A percentile compares a stretch with the other conserved stretches of the same genome.
phyloP scores from a whole-genome alignment of 2,329 filamentous ascomycete species.

The Cordyceps javanica region DNA sequence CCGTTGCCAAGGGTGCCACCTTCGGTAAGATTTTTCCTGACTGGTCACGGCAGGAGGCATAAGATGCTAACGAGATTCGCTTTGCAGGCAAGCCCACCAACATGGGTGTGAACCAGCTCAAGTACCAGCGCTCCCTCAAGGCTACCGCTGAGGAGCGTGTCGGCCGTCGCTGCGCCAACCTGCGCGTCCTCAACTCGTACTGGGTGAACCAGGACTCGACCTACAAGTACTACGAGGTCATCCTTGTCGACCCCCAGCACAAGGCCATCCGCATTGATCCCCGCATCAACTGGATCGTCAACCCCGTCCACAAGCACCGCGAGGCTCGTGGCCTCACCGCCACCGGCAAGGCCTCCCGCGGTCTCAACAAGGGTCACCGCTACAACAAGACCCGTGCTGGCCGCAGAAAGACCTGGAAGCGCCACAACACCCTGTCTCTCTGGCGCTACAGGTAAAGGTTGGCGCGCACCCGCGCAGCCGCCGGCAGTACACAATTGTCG shows the following conservation, averaged over 20 bases:
- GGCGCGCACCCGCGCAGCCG: slow-evolving; percentile 3
- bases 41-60: background rate
- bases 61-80: slow-evolving; percentile 6
- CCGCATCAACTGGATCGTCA: slow-evolving; percentile 99
- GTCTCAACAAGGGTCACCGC: slow-evolving; percentile 97
- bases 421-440: slow-evolving; percentile 98
- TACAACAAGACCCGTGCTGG: slow-evolving; percentile 98
- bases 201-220: slow-evolving; percentile 99
- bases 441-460: slow-evolving; percentile 85
- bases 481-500: slow-evolving; percentile 10
- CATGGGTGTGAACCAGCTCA: slow-evolving; percentile 99
- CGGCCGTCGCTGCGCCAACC: slow-evolving; percentile 96
- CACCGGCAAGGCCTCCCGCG: slow-evolving; percentile 99
- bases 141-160: slow-evolving; percentile 99
- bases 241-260: slow-evolving; percentile 99
- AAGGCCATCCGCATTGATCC: slow-evolving; percentile 99
- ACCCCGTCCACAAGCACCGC: slow-evolving; percentile 99
- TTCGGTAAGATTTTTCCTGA: slow-evolving; percentile 62
- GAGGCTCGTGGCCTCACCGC: slow-evolving; percentile 94
- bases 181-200: slow-evolving; percentile 99
- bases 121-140: slow-evolving; percentile 99
- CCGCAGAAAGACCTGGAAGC: slow-evolving; percentile 99
- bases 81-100: slow-evolving; percentile 96
- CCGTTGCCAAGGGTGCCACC: slow-evolving; percentile 94
- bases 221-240: slow-evolving; percentile 99